phyloP scores from a whole-genome alignment of 441 rosid species.

The Oxalis stricta region DNA sequence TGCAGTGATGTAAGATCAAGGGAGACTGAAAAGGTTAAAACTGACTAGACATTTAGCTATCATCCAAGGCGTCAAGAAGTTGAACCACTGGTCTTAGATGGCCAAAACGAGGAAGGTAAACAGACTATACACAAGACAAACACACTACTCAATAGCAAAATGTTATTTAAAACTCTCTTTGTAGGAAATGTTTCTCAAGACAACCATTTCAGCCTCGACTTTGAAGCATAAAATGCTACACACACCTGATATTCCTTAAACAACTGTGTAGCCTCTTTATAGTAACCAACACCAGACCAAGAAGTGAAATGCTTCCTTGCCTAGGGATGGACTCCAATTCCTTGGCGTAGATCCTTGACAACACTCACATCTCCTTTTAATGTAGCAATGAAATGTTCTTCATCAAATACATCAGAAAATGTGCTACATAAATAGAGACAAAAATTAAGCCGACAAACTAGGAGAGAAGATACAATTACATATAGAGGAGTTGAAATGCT shows the following conservation, averaged over 20 bases:
- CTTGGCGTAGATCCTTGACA: conserved; percentile 60
- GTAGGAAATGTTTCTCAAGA: no score
- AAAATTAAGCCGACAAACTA: neutral
- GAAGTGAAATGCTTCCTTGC: conserved; percentile 88
- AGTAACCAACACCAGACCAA: conserved; percentile 72
- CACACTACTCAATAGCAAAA: no score
- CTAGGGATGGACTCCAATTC: conserved; percentile 54
- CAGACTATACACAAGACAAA: no score
- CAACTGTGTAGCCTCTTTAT: conserved; percentile 58
- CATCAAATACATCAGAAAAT: conserved; percentile 81
- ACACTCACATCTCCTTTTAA: conserved; percentile 60
- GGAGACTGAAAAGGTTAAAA: no score
- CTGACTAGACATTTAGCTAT: no score
- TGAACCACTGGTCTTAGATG: no score
- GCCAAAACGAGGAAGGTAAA: no score
- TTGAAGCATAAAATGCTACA: neutral
- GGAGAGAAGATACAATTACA: no score
- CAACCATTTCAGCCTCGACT: neutral
- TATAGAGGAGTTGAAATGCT: no score
- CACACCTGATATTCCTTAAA: conserved; percentile 67
- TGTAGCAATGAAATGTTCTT: conserved; percentile 47
- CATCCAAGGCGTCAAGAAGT: no score
- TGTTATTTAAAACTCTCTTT: no score
- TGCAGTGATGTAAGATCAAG: no score
- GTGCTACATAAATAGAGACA: conserved; percentile 28